phyloP scores from a whole-genome alignment of 1,139 yeast species.

The Protomyces arabidopsidicola region DNA sequence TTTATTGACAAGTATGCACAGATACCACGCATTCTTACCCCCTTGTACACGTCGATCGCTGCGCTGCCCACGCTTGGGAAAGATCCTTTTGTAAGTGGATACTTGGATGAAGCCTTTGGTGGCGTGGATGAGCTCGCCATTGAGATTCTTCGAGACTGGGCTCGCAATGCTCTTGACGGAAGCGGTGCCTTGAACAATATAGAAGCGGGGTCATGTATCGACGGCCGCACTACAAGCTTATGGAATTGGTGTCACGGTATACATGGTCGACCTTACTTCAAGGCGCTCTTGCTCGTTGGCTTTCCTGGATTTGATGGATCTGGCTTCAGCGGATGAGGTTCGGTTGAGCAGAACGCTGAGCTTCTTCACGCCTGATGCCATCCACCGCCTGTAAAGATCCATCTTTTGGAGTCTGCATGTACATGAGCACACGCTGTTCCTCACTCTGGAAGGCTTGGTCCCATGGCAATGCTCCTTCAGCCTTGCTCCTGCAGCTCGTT shows the following conservation, averaged over 20 bases:
- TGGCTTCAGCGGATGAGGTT: slow-evolving; percentile 1
- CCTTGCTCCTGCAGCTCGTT: no score
- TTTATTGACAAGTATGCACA: slow-evolving; percentile 71
- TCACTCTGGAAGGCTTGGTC: no score
- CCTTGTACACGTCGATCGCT: slow-evolving; percentile 55
- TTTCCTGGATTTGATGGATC: slow-evolving; percentile 69
- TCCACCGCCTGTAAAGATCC: no score
- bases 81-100: slow-evolving; percentile 49
- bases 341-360: no score
- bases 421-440: no score
- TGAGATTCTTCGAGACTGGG: slow-evolving; percentile 59
- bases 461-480: no score
- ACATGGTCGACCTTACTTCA: slow-evolving; percentile 56
- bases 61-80: slow-evolving; percentile 50
- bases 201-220: slow-evolving; percentile 75
- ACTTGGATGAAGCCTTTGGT: slow-evolving; percentile 56
- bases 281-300: slow-evolving; percentile 60
- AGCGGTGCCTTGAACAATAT: slow-evolving; percentile 74
- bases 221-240: slow-evolving; percentile 69
- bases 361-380: no score
- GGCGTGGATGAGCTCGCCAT: slow-evolving; percentile 50
- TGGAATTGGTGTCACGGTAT: slow-evolving; percentile 75
- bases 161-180: slow-evolving; percentile 65
- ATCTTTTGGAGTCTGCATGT: no score
- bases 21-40: slow-evolving; percentile 66